Evolutionary conservation across 306 rosid genomes (phyloP).

Genomic region (Prunus fruticosa): DNA sequence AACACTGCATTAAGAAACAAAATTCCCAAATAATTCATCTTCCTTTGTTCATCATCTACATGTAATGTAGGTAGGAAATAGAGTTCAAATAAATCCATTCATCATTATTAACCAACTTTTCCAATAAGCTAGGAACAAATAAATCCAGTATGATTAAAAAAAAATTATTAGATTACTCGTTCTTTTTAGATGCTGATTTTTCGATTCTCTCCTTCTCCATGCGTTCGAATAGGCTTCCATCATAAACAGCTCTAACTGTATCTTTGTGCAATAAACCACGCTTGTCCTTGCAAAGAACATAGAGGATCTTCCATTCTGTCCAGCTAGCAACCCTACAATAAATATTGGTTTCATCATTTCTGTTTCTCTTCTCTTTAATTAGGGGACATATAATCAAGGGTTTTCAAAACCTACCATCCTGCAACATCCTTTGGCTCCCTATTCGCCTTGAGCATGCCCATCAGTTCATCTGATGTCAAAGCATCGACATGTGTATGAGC

Average conservation of each 20-base stretch:
- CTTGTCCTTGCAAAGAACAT: constrained; percentile 67
- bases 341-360: background rate
- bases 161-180: constrained; percentile 18
- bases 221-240: constrained; percentile 72
- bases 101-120: background rate
- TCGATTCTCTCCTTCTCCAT: constrained; percentile 41
- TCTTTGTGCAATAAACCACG: constrained; percentile 63
- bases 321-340: constrained; percentile 43
- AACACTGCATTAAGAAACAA: constrained; percentile 15
- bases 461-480: constrained; percentile 60
- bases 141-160: background rate
- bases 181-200: constrained; percentile 30
- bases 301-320: constrained; percentile 65
- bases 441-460: constrained; percentile 46
- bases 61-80: background rate
- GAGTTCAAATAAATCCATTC: background rate
- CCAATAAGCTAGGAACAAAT: background rate
- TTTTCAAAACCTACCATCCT: constrained; percentile 55
- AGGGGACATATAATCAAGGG: too few relatives aligned
- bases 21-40: background rate
- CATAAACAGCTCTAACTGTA: constrained; percentile 56
- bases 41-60: background rate
- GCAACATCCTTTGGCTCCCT: constrained; percentile 47
- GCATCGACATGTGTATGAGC: constrained; percentile 49
- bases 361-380: too few relatives aligned